These are phyloP conservation scores for Aspergillus ellipticus DNA, from an alignment of 495 filamentous ascomycete genomes.

Conservation along the genomic window DNA sequence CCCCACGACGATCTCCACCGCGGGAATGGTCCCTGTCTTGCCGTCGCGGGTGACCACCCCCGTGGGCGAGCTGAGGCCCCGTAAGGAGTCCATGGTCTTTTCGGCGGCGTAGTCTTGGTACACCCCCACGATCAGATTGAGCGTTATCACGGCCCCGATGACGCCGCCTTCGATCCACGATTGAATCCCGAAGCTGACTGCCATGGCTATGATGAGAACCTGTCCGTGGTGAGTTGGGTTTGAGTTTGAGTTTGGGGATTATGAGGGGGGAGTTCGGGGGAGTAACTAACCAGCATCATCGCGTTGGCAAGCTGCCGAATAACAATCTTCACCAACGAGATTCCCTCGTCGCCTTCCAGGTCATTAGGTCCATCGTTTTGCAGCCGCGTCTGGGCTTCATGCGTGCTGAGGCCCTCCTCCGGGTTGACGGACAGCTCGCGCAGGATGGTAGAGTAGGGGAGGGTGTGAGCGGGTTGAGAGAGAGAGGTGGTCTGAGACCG, in stretches of 20 bases:
- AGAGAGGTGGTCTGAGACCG: constrained; percentile 29
- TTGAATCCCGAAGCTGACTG: constrained; percentile 62
- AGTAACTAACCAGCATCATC: constrained; percentile 57
- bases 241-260: constrained; percentile 4
- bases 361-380: constrained; percentile 59
- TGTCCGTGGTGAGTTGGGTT: constrained; percentile 12
- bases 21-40: constrained; percentile 48
- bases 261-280: no score
- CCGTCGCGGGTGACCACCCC: constrained; percentile 55
- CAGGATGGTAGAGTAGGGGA: constrained; percentile 51
- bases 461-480: constrained; percentile 60
- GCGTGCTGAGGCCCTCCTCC: constrained; percentile 56
- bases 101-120: constrained; percentile 69
- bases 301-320: constrained; percentile 63
- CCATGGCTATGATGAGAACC: constrained; percentile 68
- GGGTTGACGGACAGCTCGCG: constrained; percentile 55
- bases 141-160: constrained; percentile 58
- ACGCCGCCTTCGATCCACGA: constrained; percentile 72
- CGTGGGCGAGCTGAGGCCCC: constrained; percentile 59
- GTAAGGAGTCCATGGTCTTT: constrained; percentile 72
- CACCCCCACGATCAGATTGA: constrained; percentile 68
- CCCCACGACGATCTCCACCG: constrained; percentile 56
- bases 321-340: constrained; percentile 55
- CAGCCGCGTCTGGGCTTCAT: constrained; percentile 53
- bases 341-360: constrained; percentile 54